These are phyloP conservation scores for Lactuca saligna DNA, from an alignment of 129 eudicot species.

Conservation along the genomic window DNA sequence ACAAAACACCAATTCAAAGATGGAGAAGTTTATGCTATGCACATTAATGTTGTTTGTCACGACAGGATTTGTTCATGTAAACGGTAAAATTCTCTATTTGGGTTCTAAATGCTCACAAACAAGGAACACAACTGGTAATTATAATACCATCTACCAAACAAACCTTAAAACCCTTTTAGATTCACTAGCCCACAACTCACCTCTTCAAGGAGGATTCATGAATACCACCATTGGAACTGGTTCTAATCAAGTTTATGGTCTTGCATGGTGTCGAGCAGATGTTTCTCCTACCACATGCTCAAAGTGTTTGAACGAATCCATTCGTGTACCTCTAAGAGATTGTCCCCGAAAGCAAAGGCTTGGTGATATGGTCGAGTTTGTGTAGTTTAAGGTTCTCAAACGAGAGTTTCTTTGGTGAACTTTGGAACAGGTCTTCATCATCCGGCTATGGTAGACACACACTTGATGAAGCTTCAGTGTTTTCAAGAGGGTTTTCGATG, in stretches of 20 bases:
- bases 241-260: constrained; percentile 22
- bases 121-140: constrained; percentile 8
- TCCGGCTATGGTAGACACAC: not conserved
- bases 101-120: constrained; percentile 9
- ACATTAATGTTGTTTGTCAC: constrained; percentile 2
- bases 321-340: constrained; percentile 4
- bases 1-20: not conserved
- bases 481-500: constrained; percentile 32
- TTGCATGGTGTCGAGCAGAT: constrained; percentile 33
- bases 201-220: constrained; percentile 28
- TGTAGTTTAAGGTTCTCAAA: constrained; percentile 31
- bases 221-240: constrained; percentile 22
- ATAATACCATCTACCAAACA: constrained; percentile 8
- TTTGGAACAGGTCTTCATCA: constrained; percentile 11
- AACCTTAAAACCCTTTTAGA: constrained; percentile 19
- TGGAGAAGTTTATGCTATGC: constrained; percentile 17
- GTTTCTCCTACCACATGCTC: constrained; percentile 22
- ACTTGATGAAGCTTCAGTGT: constrained; percentile 26
- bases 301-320: constrained; percentile 6
- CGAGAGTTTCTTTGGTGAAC: constrained; percentile 20
- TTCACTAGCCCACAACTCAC: constrained; percentile 1
- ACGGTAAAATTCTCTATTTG: not conserved
- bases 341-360: constrained; percentile 22
- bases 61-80: constrained; percentile 6
- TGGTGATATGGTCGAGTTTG: constrained; percentile 18